phyloP scores from a whole-genome alignment of 805 yeast species.

The Candida qinlingensis region DNA sequence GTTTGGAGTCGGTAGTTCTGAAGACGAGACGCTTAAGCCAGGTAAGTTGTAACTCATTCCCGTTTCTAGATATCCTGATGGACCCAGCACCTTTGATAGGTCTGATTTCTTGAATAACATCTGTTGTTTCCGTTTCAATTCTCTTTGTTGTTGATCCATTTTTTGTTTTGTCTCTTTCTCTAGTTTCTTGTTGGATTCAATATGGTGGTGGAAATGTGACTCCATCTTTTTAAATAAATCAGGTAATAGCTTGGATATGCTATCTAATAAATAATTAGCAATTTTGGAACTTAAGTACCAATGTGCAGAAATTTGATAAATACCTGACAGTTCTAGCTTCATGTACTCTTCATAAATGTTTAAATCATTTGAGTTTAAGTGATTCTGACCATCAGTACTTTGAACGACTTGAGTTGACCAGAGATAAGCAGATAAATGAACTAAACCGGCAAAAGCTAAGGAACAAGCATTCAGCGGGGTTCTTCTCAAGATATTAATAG shows the following conservation, averaged over 20 bases:
- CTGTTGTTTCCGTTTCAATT: not conserved
- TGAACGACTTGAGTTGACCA: conserved; percentile 41
- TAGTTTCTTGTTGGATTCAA: conserved; percentile 6
- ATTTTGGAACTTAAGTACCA: conserved; percentile 46
- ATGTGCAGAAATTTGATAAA: conserved; percentile 44
- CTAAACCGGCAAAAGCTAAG: conserved; percentile 46
- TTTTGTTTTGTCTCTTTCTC: not conserved
- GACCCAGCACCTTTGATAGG: conserved; percentile 1
- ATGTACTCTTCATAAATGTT: conserved; percentile 42
- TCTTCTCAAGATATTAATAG: conserved; percentile 37
- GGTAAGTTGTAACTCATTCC: conserved; percentile 15
- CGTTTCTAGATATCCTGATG: conserved; percentile 7
- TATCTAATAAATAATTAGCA: conserved; percentile 41
- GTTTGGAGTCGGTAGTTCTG: not conserved
- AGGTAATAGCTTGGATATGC: conserved; percentile 38
- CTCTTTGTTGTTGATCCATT: not conserved
- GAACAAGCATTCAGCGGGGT: conserved; percentile 51
- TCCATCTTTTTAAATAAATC: conserved; percentile 34
- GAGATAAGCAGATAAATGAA: conserved; percentile 46
- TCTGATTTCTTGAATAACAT: conserved; percentile 1
- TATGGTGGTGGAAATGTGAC: conserved; percentile 23
- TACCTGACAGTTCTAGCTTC: conserved; percentile 43
- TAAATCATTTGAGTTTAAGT: conserved; percentile 30
- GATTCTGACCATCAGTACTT: conserved; percentile 12
- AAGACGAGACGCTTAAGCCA: not conserved